Evolutionary conservation across 2,329 filamentous ascomycete genomes (phyloP).

Genomic region (Aspergillus sp.): DNA sequence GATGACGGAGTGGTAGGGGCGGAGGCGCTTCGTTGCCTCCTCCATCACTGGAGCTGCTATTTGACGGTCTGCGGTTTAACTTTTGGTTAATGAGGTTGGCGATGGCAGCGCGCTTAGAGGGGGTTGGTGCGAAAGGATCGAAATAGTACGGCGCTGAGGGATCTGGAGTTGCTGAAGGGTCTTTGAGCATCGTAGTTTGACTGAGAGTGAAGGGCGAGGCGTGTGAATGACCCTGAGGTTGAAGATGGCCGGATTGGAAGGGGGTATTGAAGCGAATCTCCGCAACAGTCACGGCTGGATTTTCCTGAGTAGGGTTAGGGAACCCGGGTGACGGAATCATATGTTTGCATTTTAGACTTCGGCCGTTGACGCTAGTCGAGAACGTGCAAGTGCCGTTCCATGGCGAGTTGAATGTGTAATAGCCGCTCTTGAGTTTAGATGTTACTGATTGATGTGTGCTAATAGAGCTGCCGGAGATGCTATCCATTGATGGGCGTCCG

Average conservation of each 20-base stretch:
- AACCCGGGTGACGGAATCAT: slow-evolving; percentile 49
- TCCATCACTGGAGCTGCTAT: slow-evolving; percentile 29
- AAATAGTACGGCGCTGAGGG: slow-evolving; percentile 1
- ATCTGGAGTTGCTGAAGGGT: slow-evolving; percentile 9
- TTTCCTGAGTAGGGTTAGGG: slow-evolving; percentile 15
- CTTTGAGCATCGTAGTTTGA: slow-evolving; percentile 17
- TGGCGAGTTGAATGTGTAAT: slow-evolving; percentile 77
- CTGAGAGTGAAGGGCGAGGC: slow-evolving; percentile 23
- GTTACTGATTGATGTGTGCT: slow-evolving; percentile 10
- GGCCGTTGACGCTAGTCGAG: slow-evolving; percentile 71
- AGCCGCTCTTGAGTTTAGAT: slow-evolving; percentile 38
- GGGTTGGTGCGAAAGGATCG: slow-evolving; percentile 5
- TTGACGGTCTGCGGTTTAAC: slow-evolving; percentile 31
- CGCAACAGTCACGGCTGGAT: slow-evolving; percentile 60
- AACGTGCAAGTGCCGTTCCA: slow-evolving; percentile 91
- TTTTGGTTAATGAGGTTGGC: slow-evolving; percentile 34
- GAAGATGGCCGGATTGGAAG: slow-evolving; percentile 43
- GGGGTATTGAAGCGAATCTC: slow-evolving; percentile 91
- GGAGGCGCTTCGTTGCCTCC: slow-evolving; percentile 9
- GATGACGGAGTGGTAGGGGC: slow-evolving; percentile 24
- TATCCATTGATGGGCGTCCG: slow-evolving; percentile 21
- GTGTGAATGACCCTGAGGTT: slow-evolving; percentile 25
- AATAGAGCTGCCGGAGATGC: slow-evolving; percentile 15
- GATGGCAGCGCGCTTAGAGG: slow-evolving; percentile 31
- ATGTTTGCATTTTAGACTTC: slow-evolving; percentile 73